Conservation (phyloP, 2,329 filamentous ascomycete genomes). For the Ilyonectria sp. region DNA sequence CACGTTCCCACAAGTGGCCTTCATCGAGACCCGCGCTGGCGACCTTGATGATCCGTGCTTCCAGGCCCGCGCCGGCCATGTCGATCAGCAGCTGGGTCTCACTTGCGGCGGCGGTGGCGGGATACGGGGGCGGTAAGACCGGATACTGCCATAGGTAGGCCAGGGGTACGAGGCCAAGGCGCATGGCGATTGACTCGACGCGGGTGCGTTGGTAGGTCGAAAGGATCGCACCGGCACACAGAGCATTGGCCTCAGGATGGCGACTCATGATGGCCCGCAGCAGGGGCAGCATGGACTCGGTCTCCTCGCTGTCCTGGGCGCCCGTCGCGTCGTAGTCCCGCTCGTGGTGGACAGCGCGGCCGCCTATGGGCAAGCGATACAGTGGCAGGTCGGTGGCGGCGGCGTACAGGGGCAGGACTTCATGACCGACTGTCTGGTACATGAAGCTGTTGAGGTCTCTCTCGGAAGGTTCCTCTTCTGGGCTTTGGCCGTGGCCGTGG, state of each 20-base stretch:
- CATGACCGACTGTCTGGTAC: constrained; percentile 98
- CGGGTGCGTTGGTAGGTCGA: constrained; percentile 96
- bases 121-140: constrained; percentile 69
- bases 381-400: constrained; percentile 85
- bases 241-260: constrained; percentile 87
- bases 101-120: constrained; percentile 51
- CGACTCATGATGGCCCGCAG: constrained; percentile 75
- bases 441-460: constrained; percentile 94
- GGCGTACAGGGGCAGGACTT: constrained; percentile 87
- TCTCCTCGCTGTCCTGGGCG: constrained; percentile 77
- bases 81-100: constrained; percentile 79
- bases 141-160: constrained; percentile 96
- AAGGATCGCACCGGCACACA: constrained; percentile 92
- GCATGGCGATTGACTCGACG: constrained; percentile 91
- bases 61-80: constrained; percentile 83
- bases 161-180: constrained; percentile 86
- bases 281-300: constrained; percentile 86
- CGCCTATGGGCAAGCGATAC: constrained; percentile 84
- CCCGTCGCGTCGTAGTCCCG: constrained; percentile 74
- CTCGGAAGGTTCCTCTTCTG: constrained; percentile 43
- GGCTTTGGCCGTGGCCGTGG: constrained; percentile 12
- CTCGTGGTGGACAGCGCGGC: constrained; percentile 78
- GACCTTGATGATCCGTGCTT: constrained; percentile 95
- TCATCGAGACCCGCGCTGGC: constrained; percentile 91
- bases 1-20: constrained; percentile 83